Base-by-base conservation (phyloP, 1,284 basidiomycete species). In the Trichosporon coremiiforme region DNA sequence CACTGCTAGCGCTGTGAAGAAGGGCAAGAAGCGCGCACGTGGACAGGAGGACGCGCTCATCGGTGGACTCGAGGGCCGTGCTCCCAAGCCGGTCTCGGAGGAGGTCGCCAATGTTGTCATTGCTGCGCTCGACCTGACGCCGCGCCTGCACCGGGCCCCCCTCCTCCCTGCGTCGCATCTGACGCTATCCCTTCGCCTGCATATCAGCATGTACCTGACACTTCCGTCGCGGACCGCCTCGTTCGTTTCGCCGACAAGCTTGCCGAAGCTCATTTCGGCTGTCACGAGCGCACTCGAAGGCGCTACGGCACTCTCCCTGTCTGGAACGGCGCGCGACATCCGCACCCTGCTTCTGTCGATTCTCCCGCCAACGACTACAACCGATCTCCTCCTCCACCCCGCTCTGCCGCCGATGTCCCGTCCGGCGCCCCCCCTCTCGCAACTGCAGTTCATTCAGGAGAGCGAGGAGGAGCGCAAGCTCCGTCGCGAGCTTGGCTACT, bases 11-110 rank as follows among this genome's bases (percentile, higher is more conserved):
- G 29, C 57, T 8, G 29, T 62, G 17, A 62, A 62, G 77, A 89
- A 89, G 75, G 88, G 88, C 64, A 94, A 91, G 83, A 95, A 93
- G 80, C 86, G 91, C 53, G 87, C 87, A 20, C 87, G 90, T 38
- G 90, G 87, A 66, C 91, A 92, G 77, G 91, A 90, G 31, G 92
- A 93, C 73, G 91, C 91, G 74, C 83, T 92, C 9, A 89, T 95
- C 77, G 89, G 87, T 66, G 79, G 85, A 4, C 71, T 84, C 13
- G 81, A 83, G 63, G 84, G 87, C 0, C 84, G 86, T 50, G 82
- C 85, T 33, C 84, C 87, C 2, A 77, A 89, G 36, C 89, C 87
- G 72, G 78, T 86, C 0, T 86, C 85, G 0, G 68, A 72, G 4
- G 84, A 85, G 25, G 90, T 90, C 31, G 87, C 86, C 20, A 84